Percentiles rank a stretch among this genome's conserved stretches.
phyloP scores from a whole-genome alignment of 352 stramenopile species.

The Plasmopara halstedii region DNA sequence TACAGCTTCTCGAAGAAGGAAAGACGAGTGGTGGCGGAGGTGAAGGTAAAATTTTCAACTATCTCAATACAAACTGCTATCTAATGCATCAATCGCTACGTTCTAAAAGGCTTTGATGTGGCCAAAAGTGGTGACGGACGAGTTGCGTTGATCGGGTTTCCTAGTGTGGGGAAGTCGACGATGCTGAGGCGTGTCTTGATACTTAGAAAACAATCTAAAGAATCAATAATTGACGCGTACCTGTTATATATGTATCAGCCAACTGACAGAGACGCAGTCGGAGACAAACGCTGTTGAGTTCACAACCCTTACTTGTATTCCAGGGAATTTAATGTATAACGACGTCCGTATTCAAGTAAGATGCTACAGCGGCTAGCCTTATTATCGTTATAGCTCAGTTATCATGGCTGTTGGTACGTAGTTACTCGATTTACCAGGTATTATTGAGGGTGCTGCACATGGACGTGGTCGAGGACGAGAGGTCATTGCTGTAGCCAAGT shows the following conservation, averaged over 20 bases:
- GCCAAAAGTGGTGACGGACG: constrained; percentile 93
- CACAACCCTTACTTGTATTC: constrained; percentile 98
- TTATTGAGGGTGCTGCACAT: constrained; percentile 99
- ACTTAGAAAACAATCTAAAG: neutral
- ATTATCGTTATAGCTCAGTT: neutral
- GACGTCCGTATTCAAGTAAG: constrained; percentile 92
- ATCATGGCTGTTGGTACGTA: constrained; percentile 7
- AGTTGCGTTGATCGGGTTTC: constrained; percentile 95
- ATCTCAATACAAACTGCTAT: neutral
- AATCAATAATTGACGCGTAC: neutral
- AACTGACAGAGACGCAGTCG: constrained; percentile 95
- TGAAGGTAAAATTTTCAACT: constrained; percentile 39
- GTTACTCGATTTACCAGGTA: constrained; percentile 98
- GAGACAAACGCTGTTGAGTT: constrained; percentile 97
- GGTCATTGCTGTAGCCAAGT: constrained; percentile 98
- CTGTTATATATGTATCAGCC: constrained; percentile 30
- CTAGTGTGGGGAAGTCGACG: constrained; percentile 85
- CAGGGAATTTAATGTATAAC: constrained; percentile 94
- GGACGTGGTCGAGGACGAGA: constrained; percentile 96
- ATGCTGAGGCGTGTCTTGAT: constrained; percentile 52
- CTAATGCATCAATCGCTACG: neutral
- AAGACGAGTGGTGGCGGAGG: constrained; percentile 67
- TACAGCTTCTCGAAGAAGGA: constrained; percentile 72
- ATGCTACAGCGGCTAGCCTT: neutral
- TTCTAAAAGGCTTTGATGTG: constrained; percentile 87